Percentiles rank a stretch among this genome's conserved stretches.
Conservation (phyloP, 805 yeast genomes). For the Millerozyma miso region DNA sequence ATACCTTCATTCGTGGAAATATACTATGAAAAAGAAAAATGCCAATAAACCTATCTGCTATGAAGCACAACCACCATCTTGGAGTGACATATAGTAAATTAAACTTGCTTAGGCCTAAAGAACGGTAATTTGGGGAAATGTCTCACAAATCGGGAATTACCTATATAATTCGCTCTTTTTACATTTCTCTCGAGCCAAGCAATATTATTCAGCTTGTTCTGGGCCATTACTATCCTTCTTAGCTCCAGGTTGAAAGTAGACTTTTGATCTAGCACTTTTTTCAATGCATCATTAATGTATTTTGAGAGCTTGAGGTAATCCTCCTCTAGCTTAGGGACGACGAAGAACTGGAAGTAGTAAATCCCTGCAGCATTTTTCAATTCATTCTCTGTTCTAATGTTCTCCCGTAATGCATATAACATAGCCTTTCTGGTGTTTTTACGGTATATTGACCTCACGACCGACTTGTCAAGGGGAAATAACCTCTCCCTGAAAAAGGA, state of each 20-base stretch:
- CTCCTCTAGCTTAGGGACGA: conserved; percentile 17
- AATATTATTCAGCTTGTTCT: conserved; percentile 3
- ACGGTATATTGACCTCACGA: conserved; percentile 23
- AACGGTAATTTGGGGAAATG: conserved; percentile 23
- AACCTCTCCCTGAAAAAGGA: conserved; percentile 20
- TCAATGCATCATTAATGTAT: conserved; percentile 11
- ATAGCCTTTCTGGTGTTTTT: conserved; percentile 18
- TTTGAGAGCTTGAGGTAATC: conserved; percentile 11
- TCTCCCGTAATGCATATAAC: not conserved
- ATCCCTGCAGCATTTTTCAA: conserved; percentile 20
- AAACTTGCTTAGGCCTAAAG: conserved; percentile 3
- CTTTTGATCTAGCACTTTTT: conserved; percentile 3
- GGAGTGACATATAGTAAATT: conserved; percentile 33
- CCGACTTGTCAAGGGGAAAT: conserved; percentile 32
- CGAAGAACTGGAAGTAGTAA: conserved; percentile 15
- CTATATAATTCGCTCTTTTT: conserved; percentile 9
- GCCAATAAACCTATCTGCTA: conserved; percentile 27
- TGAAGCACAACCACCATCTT: conserved; percentile 42
- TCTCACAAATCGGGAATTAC: conserved; percentile 13
- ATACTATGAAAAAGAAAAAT: conserved; percentile 12
- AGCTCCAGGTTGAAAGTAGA: conserved; percentile 1
- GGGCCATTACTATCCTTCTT: not conserved
- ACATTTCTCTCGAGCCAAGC: conserved; percentile 3
- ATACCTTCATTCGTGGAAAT: conserved; percentile 47
- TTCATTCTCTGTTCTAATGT: conserved; percentile 3